These are phyloP conservation scores for Alisma plantagoaquatica DNA, from an alignment of 106 monocot genomes.

Conservation along the genomic window DNA sequence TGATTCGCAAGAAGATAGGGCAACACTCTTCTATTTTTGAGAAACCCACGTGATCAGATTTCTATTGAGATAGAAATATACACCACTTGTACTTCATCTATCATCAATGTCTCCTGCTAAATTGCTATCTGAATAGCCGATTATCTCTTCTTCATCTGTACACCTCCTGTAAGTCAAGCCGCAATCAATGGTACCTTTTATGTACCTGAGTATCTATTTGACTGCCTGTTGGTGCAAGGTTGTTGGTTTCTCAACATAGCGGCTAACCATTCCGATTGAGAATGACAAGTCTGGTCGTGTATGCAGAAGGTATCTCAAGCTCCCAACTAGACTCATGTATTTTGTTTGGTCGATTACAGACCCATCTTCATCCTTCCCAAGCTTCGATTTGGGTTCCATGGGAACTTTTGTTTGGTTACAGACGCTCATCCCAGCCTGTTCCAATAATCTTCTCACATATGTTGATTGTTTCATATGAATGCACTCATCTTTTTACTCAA, in stretches of 20 bases:
- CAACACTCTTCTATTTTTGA: background rate
- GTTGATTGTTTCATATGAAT: slow-evolving; percentile 5
- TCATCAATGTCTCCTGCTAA: too few relatives aligned
- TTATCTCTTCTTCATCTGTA: background rate
- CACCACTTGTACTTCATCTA: background rate
- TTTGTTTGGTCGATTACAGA: slow-evolving; percentile 6
- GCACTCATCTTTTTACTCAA: background rate
- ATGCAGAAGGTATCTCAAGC: slow-evolving; percentile 6
- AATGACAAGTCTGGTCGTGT: slow-evolving; percentile 11
- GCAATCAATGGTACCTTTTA: slow-evolving; percentile 7
- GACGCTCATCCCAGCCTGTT: background rate
- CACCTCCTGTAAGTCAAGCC: background rate
- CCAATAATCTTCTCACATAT: slow-evolving; percentile 9
- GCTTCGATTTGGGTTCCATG: slow-evolving; percentile 4
- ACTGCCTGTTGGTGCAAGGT: slow-evolving; percentile 13
- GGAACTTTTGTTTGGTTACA: slow-evolving; percentile 9
- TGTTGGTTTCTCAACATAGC: slow-evolving; percentile 10
- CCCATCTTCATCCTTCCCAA: slow-evolving; percentile 4
- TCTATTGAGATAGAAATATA: slow-evolving; percentile 3
- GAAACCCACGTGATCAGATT: slow-evolving; percentile 3
- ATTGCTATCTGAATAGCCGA: slow-evolving; percentile 6
- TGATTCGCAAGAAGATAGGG: background rate
- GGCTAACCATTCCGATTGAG: slow-evolving; percentile 4
- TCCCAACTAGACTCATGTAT: slow-evolving; percentile 10
- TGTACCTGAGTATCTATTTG: slow-evolving; percentile 15